Percentiles rank a stretch among this genome's conserved stretches.
phyloP scores from a whole-genome alignment of 1,284 basidiomycete genomes.

The Ustilago shanxiensis region DNA sequence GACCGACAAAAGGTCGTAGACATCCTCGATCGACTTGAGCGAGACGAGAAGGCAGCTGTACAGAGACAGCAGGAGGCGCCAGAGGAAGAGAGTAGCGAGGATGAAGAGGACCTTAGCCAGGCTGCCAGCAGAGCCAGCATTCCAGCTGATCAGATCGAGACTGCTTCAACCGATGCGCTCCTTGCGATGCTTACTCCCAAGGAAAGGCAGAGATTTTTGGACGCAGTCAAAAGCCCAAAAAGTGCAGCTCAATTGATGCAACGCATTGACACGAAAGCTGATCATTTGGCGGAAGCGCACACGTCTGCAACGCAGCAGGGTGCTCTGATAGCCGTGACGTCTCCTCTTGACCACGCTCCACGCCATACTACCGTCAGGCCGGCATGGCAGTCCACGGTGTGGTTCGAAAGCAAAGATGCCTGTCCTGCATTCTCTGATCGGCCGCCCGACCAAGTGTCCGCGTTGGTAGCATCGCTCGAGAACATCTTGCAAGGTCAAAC shows the following conservation, averaged over 20 bases:
- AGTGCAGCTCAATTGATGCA: constrained; percentile 31
- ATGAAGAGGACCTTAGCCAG: constrained; percentile 14
- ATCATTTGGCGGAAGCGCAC: background rate
- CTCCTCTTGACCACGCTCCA: background rate
- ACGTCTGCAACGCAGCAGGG: background rate
- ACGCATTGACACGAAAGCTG: constrained; percentile 29
- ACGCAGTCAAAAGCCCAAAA: constrained; percentile 27
- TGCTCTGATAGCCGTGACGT: constrained; percentile 1
- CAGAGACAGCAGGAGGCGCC: constrained; percentile 4
- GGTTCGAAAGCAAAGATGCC: constrained; percentile 29
- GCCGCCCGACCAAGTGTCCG: background rate
- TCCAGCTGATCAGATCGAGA: constrained; percentile 24
- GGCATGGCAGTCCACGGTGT: constrained; percentile 21
- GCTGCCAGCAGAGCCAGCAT: constrained; percentile 5
- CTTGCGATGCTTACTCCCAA: constrained; percentile 46
- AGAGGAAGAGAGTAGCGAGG: constrained; percentile 15
- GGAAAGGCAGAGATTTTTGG: constrained; percentile 44
- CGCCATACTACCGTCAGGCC: background rate
- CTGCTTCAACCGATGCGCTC: constrained; percentile 37
- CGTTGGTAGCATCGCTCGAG: constrained; percentile 17
- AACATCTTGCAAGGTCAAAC: constrained; percentile 7
- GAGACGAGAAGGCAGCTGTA: constrained; percentile 7
- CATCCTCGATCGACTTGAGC: constrained; percentile 33
- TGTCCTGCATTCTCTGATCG: constrained; percentile 5
- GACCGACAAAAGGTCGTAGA: constrained; percentile 36